Percentiles rank a stretch among this genome's conserved stretches.
phyloP scores from a whole-genome alignment of 169 alveolate species.

The Eimeria sp. region DNA sequence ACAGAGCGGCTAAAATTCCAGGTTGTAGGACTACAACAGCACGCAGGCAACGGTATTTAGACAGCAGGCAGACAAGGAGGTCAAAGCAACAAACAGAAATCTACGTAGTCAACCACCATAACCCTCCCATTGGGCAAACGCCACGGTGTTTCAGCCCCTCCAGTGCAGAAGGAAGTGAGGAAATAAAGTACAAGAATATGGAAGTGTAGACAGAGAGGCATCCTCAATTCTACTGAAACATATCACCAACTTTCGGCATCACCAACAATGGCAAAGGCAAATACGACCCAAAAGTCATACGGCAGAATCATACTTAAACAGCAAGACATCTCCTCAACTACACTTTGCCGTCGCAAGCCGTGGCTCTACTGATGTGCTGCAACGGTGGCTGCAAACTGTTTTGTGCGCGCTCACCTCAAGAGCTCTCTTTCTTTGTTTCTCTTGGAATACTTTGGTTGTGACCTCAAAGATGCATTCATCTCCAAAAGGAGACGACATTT shows the following conservation, averaged over 20 bases:
- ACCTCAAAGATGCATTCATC: slow-evolving; percentile 30
- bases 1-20: too few relatives aligned
- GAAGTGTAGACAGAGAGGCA: background rate
- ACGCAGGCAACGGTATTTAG: too few relatives aligned
- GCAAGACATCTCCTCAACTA: too few relatives aligned
- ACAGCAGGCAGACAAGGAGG: too few relatives aligned
- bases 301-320: too few relatives aligned
- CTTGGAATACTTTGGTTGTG: slow-evolving; percentile 20
- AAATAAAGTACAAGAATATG: background rate
- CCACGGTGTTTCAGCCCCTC: background rate
- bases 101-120: background rate
- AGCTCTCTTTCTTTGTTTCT: slow-evolving; percentile 20
- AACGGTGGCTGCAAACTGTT: background rate
- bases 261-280: background rate
- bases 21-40: too few relatives aligned
- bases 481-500: background rate
- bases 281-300: too few relatives aligned
- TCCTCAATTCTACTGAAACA: background rate
- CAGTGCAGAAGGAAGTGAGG: background rate
- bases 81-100: background rate
- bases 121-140: background rate
- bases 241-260: background rate
- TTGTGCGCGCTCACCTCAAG: background rate
- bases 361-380: background rate
- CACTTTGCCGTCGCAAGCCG: background rate